Percentiles rank a stretch among this genome's conserved stretches.
Conservation (phyloP, 2,329 filamentous ascomycete species). For the Pyricularia sp. region DNA sequence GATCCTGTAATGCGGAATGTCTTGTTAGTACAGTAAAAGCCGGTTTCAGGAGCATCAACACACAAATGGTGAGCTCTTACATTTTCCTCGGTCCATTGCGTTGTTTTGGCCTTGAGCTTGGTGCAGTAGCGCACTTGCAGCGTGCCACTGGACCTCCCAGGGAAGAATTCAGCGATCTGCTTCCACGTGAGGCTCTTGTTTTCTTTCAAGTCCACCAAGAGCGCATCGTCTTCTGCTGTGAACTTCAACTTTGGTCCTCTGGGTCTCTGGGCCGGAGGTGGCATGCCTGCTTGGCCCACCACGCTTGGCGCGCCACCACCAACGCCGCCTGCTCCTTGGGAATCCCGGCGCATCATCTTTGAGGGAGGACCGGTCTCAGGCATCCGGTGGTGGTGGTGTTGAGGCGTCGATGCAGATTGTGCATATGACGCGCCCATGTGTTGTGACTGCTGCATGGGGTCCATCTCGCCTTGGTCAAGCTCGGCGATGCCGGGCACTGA, state of each 20-base stretch:
- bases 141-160: constrained; percentile 80
- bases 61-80: constrained; percentile 41
- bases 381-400: constrained; percentile 64
- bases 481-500: constrained; percentile 39
- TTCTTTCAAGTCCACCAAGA: constrained; percentile 85
- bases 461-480: constrained; percentile 45
- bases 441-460: constrained; percentile 43
- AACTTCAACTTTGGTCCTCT: constrained; percentile 90
- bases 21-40: neutral
- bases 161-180: constrained; percentile 94
- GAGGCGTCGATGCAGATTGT: constrained; percentile 55
- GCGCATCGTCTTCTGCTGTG: constrained; percentile 80
- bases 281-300: constrained; percentile 82
- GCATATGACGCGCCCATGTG: constrained; percentile 40
- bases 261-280: constrained; percentile 67
- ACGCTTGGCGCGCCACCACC: constrained; percentile 65
- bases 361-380: constrained; percentile 63
- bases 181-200: constrained; percentile 95
- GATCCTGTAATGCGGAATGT: constrained; percentile 42
- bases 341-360: constrained; percentile 55
- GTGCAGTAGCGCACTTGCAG: constrained; percentile 92
- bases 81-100: constrained; percentile 88
- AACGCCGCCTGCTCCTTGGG: constrained; percentile 24
- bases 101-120: constrained; percentile 88
- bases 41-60: neutral